These are phyloP conservation scores for Craspedostauros australis DNA, from an alignment of 108 stramenopile species.

Conservation along the genomic window DNA sequence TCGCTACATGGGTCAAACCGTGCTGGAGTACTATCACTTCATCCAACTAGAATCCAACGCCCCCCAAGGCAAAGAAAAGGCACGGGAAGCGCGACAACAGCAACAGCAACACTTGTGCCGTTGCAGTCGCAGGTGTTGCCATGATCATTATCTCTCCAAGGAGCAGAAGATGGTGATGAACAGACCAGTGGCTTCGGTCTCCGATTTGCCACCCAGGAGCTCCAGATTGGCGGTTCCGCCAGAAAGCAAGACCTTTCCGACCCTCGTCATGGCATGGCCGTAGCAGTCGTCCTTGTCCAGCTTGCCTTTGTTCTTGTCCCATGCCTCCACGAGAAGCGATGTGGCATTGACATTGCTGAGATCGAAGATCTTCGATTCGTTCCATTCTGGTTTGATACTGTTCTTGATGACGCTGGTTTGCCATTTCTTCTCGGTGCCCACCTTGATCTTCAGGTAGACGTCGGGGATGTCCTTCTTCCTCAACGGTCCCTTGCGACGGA, in stretches of 20 bases:
- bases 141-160: too few relatives aligned
- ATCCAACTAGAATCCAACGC: too few relatives aligned
- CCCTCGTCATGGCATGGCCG: slow-evolving; percentile 27
- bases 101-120: too few relatives aligned
- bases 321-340: slow-evolving; percentile 36
- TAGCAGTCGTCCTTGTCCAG: slow-evolving; percentile 21
- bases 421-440: slow-evolving; percentile 26
- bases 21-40: too few relatives aligned
- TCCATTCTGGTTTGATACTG: slow-evolving; percentile 44
- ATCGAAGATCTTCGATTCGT: slow-evolving; percentile 33
- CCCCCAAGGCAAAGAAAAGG: too few relatives aligned
- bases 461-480: slow-evolving; percentile 46
- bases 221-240: slow-evolving; percentile 44
- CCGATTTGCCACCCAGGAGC: slow-evolving; percentile 24
- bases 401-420: slow-evolving; percentile 39
- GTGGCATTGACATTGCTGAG: slow-evolving; percentile 14
- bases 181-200: slow-evolving; percentile 28
- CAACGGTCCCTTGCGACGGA: slow-evolving; percentile 17
- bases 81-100: too few relatives aligned
- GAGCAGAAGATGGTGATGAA: slow-evolving; percentile 31
- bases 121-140: too few relatives aligned
- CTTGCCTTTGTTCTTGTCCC: slow-evolving; percentile 32
- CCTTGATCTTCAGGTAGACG: slow-evolving; percentile 34
- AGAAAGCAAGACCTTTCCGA: slow-evolving; percentile 33
- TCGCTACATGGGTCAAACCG: too few relatives aligned